Evolutionary conservation across 352 stramenopile species (phyloP).

Genomic region (Globisporangium okanoganense): DNA sequence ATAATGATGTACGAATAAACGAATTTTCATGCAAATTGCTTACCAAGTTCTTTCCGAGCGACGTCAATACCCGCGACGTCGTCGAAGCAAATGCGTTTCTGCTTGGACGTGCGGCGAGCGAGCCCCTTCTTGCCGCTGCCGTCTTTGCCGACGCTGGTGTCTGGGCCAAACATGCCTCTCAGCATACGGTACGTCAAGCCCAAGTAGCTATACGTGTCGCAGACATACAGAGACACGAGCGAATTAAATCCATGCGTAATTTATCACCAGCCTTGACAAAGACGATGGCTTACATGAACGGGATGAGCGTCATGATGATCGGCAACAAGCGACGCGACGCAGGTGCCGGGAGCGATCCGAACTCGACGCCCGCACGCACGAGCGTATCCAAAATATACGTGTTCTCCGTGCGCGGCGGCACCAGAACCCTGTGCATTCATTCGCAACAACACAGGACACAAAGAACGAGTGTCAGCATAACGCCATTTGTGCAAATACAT

Average conservation of each 20-base stretch:
- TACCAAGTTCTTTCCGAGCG: conserved; percentile 90
- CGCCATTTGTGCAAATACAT: not conserved
- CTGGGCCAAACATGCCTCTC: conserved; percentile 48
- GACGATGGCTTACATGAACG: conserved; percentile 46
- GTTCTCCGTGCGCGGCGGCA: conserved; percentile 70
- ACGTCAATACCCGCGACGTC: conserved; percentile 93
- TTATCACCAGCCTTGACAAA: not conserved
- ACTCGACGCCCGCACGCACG: conserved; percentile 58
- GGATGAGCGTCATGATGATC: conserved; percentile 60
- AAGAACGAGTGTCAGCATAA: conserved; percentile 11
- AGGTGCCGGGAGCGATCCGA: conserved; percentile 54
- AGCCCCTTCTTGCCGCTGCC: conserved; percentile 46
- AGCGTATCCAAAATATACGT: conserved; percentile 68
- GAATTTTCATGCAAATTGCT: too few species aligned
- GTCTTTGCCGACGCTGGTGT: conserved; percentile 62
- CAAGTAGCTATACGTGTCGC: conserved; percentile 56
- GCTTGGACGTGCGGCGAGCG: conserved; percentile 21
- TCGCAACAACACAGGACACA: not conserved
- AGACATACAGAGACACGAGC: too few species aligned
- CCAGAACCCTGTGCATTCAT: conserved; percentile 39
- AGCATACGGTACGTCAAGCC: conserved; percentile 85
- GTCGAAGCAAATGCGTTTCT: conserved; percentile 79
- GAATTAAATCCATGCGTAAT: not conserved
- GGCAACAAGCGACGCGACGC: conserved; percentile 42
- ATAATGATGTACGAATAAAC: too few species aligned